Evolutionary conservation across 2,329 filamentous ascomycete species (phyloP), one percentile per base, ranked within the genome.

Genomic region (Colletotrichum australisinense): DNA sequence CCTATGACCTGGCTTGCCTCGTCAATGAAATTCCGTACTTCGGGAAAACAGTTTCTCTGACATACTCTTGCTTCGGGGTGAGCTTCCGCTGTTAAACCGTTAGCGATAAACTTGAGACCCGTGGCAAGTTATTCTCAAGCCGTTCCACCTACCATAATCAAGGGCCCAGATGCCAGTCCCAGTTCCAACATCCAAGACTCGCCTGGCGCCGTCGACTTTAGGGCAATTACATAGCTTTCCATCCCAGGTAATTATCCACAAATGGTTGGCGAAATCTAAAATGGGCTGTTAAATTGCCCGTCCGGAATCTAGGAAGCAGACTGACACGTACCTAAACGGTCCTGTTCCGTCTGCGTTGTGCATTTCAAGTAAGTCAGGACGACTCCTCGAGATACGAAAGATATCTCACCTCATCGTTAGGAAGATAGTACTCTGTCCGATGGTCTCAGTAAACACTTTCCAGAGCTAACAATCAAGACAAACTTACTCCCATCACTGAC

Each of bases 201-300:
- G 66, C 38, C 7, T 63, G 28, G 62, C 62, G 57, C 64, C 46
- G 4, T 73, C 6, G 77, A 66, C 5, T 69, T 74, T 19, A 56
- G 76, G 11, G 70, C 65, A 49, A 26, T 67, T 59, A 16, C 65
- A 56, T 5, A 57, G 5, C 8, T 24, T 26, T 11, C 55, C 42
- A 11, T 63, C 46, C 56, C 86, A 83, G 30, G 87, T 76, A 62
- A 87, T 68, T 49, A 84, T 86, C 78, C 87, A 86, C 76, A 90
- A 84, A 75, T 88, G 84, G 77, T 90, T 88, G 76, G 88, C 86
- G 75, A 88, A 79, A 73, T 90, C 87, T 78, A 4, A 0, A 1
- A 16, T 14, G 28, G 4, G 11, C 1, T 24, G 22, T 55, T 11
- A 19, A 16, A 4, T 62, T 49, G 28, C 22, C 0, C 16, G 35